phyloP scores from a whole-genome alignment of 768 basidiomycete genomes.

The Suillus variegatus region DNA sequence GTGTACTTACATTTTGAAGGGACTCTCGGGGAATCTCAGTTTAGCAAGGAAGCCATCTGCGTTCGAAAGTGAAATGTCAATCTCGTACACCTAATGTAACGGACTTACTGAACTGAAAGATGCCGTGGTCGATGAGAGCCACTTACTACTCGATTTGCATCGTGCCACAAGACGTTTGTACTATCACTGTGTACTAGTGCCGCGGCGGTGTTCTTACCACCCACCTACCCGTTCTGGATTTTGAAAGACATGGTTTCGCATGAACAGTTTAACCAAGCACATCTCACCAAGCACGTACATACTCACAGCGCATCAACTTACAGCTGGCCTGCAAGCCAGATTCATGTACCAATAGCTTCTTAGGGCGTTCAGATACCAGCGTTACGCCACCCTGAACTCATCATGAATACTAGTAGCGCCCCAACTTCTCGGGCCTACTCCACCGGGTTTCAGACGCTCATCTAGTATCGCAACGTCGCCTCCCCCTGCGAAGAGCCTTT shows the following conservation, averaged over 20 bases:
- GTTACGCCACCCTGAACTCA: conserved; percentile 7
- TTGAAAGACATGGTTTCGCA: conserved; percentile 7
- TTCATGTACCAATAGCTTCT: conserved; percentile 7
- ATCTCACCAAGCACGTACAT: not conserved
- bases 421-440: conserved; percentile 44
- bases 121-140: not conserved
- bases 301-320: conserved; percentile 3
- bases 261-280: conserved; percentile 4
- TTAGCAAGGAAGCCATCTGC: conserved; percentile 19
- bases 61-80: not conserved
- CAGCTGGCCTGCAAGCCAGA: conserved; percentile 11
- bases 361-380: not conserved
- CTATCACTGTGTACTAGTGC: no score
- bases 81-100: not conserved
- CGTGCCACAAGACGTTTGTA: not conserved
- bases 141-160: not conserved
- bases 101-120: not conserved
- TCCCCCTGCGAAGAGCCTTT: conserved; percentile 50
- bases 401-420: conserved; percentile 41
- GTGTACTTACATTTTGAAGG: conserved; percentile 32
- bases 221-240: conserved; percentile 6
- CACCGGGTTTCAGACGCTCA: conserved; percentile 47
- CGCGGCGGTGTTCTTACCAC: not conserved
- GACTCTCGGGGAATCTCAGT: conserved; percentile 36
- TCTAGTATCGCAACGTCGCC: conserved; percentile 44